A percentile compares a stretch with the other conserved stretches of the same genome.
Evolutionary conservation across 192 early-diverging fungal genomes (phyloP).

Genomic region (Endogone sp.): DNA sequence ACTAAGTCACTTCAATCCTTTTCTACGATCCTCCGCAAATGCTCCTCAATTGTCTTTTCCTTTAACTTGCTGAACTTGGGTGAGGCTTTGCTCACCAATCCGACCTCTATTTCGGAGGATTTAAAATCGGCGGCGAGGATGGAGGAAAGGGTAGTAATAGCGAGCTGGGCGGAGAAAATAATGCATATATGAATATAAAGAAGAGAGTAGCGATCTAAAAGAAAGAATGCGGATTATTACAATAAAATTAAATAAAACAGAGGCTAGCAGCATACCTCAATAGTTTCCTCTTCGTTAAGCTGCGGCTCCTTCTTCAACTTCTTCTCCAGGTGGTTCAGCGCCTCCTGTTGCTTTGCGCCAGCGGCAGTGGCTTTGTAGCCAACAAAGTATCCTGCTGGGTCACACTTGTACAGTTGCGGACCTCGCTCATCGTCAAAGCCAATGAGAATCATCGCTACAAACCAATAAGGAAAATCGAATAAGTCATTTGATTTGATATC

Average conservation of each 20-base stretch:
- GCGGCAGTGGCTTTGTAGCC: constrained; percentile 96
- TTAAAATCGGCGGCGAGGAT: constrained; percentile 95
- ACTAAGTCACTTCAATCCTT: constrained; percentile 48
- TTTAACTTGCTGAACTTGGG: constrained; percentile 76
- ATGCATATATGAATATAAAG: not conserved
- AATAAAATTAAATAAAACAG: not conserved
- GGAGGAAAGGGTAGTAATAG: constrained; percentile 89
- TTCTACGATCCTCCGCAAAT: constrained; percentile 84
- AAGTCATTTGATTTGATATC: not conserved
- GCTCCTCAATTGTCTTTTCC: constrained; percentile 82
- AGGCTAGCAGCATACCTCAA: constrained; percentile 64
- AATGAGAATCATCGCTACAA: constrained; percentile 91
- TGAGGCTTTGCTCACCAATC: constrained; percentile 72
- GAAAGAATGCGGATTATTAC: not conserved
- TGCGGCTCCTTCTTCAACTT: constrained; percentile 90
- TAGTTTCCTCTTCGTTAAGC: constrained; percentile 78
- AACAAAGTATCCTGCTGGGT: constrained; percentile 98
- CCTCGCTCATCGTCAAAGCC: constrained; percentile 95
- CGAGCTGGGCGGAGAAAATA: constrained; percentile 67
- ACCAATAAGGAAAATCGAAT: constrained; percentile 3
- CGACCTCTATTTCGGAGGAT: constrained; percentile 93
- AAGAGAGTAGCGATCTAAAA: too few relatives aligned
- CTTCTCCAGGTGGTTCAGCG: constrained; percentile 96
- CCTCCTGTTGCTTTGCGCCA: constrained; percentile 94
- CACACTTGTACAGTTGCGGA: constrained; percentile 96